Conservation (phyloP, 2,329 filamentous ascomycete species). For the Sporothrix mexicana region DNA sequence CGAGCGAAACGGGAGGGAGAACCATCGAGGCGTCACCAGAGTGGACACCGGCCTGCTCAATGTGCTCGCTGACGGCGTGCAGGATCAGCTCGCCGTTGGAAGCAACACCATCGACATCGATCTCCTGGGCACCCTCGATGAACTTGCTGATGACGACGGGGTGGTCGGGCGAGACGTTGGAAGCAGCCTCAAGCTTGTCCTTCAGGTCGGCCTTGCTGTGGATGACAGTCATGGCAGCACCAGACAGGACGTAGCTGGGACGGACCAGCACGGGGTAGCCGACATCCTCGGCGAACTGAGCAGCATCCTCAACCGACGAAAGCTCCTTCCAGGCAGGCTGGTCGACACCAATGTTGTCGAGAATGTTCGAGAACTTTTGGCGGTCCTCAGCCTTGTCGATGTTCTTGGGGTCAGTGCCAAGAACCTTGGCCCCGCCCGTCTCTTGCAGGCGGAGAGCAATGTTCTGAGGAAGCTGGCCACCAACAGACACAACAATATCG, state of each 20-base stretch:
- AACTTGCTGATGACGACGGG: conserved; percentile 98
- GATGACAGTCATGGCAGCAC: conserved; percentile 98
- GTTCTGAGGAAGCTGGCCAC: conserved; percentile 96
- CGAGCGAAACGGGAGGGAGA: conserved; percentile 82
- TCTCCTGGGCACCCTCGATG: conserved; percentile 95
- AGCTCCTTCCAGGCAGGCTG: conserved; percentile 98
- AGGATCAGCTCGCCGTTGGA: conserved; percentile 84
- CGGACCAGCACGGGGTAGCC: conserved; percentile 94
- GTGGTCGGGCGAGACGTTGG: conserved; percentile 91
- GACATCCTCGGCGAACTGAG: conserved; percentile 81
- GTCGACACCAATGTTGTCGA: conserved; percentile 95
- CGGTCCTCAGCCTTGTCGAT: conserved; percentile 98
- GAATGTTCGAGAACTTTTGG: conserved; percentile 96
- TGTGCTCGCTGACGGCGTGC: conserved; percentile 92
- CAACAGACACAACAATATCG: conserved; percentile 93
- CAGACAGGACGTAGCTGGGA: conserved; percentile 93
- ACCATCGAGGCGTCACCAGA: conserved; percentile 96
- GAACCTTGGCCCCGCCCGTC: conserved; percentile 83
- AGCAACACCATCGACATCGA: conserved; percentile 93
- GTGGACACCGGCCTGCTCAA: conserved; percentile 97
- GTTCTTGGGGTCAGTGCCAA: conserved; percentile 90
- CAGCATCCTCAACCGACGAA: conserved; percentile 85
- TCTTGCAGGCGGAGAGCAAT: conserved; percentile 95
- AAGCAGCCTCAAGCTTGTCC: conserved; percentile 91
- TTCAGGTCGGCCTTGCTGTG: conserved; percentile 85